Base-by-base conservation (phyloP, 768 basidiomycete species). In the Suillus hirtellus region DNA sequence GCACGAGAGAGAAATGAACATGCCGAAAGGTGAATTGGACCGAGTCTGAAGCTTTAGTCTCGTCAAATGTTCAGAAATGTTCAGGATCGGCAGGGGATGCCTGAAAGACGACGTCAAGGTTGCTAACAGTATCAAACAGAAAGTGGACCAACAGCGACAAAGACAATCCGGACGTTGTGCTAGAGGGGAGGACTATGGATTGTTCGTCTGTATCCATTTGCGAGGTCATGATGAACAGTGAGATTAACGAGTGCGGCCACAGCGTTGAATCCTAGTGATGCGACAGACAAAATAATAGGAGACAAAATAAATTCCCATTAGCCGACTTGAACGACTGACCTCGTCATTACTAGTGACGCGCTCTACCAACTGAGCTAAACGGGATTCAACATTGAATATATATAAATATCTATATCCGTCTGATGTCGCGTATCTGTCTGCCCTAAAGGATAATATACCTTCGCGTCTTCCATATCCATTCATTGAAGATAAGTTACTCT, bases 21-120 rank as follows among this genome's bases (percentile, higher is more conserved):
- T 82, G 91, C 92, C 86, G 64, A 93, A 91, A 4, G 90, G 91
- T 56, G 80, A 74, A 58, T 76, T 73, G 19, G 80, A 79, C 63
- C 82, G 83, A 47, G 82, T 85, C 74, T 95, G 90, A 14, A 98
- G 83, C 69, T 89, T 89, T 63, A 88, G 79, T 65, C 97, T 86
- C 49, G 93, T 96, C 70, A 92, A 83, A 78, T 99, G 96, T 71
- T 99, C 97, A 1, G 96, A 97, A 70, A 99, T 90, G 76, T 95
- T 97, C 66, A 99, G 84, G 72, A 99, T 95, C 11, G 97, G 95
- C 15, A 99, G 83, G 43, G 97, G 96, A 75, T 99, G 97, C 61
- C 96, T 99, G 71, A 40, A 74, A 67, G 67, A 24, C 14, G 49
- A 56, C 44, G 67, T 71, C 69, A 70, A 68, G 8, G 27, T 54